phyloP scores from a whole-genome alignment of 768 basidiomycete species.

The Candolleomyces eurysporus region DNA sequence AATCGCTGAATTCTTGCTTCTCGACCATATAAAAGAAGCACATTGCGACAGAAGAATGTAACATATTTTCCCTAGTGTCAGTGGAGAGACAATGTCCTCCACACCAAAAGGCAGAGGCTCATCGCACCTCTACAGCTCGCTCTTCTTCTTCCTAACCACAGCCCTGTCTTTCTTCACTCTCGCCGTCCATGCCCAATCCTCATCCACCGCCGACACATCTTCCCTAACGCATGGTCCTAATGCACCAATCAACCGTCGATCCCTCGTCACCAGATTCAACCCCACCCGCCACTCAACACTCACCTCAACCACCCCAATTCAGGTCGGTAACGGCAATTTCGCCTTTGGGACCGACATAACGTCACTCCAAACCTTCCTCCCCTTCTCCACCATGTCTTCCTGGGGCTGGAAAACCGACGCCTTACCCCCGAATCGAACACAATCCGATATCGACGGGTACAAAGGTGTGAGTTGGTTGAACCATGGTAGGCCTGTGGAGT shows the following conservation, averaged over 20 bases:
- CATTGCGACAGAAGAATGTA: neutral
- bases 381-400: conserved; percentile 53
- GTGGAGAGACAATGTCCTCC: neutral
- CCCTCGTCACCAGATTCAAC: conserved; percentile 48
- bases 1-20: neutral
- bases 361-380: conserved; percentile 55
- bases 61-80: neutral
- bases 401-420: conserved; percentile 67
- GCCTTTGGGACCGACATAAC: conserved; percentile 60
- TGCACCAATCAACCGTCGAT: conserved; percentile 37
- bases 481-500: conserved; percentile 48
- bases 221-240: neutral
- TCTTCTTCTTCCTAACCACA: neutral
- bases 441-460: conserved; percentile 44
- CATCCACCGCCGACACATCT: neutral
- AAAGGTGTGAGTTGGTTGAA: conserved; percentile 49
- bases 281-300: conserved; percentile 32
- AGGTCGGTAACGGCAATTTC: conserved; percentile 62
- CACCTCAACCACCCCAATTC: conserved; percentile 15
- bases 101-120: neutral
- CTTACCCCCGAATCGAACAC: conserved; percentile 41
- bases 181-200: conserved; percentile 1
- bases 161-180: neutral
- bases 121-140: neutral
- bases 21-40: neutral